phyloP scores from a whole-genome alignment of 345 rosid genomes.

The Aquilaria yunnanensis region DNA sequence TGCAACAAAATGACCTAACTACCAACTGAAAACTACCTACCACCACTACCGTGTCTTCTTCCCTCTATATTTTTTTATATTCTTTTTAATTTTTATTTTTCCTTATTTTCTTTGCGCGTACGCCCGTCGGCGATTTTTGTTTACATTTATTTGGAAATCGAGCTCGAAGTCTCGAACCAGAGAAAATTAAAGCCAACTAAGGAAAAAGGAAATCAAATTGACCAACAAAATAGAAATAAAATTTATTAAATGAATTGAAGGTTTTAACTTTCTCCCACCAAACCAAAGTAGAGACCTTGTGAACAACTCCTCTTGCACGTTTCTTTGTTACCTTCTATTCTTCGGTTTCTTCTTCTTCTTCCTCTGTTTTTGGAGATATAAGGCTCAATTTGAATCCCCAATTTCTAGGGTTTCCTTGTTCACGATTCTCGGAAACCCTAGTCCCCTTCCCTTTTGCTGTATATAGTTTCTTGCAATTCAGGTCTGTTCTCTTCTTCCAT shows the following conservation, averaged over 20 bases:
- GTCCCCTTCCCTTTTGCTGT: constrained; percentile 1
- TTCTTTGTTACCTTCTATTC: constrained; percentile 15
- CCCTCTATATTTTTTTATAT: too few relatives aligned
- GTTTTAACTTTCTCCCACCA: constrained; percentile 12
- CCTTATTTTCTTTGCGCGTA: too few relatives aligned
- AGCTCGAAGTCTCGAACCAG: too few relatives aligned
- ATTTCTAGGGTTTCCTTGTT: constrained; percentile 21
- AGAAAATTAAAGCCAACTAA: neutral
- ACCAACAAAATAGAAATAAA: neutral
- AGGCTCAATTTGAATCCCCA: constrained; percentile 5
- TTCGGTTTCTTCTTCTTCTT: neutral
- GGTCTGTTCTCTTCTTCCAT: constrained; percentile 9
- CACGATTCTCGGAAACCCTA: constrained; percentile 9
- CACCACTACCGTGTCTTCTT: neutral
- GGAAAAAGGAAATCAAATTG: neutral
- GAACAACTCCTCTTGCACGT: constrained; percentile 16
- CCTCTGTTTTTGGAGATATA: neutral
- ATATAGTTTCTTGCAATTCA: constrained; percentile 6
- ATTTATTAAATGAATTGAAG: neutral
- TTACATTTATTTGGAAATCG: too few relatives aligned
- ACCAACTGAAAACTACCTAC: constrained; percentile 1
- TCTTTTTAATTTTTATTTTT: too few relatives aligned
- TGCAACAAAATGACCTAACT: neutral
- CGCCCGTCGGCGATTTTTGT: too few relatives aligned
- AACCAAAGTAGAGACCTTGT: constrained; percentile 9